phyloP scores from a whole-genome alignment of 352 stramenopile genomes.

The Phytophthora uliginosa region DNA sequence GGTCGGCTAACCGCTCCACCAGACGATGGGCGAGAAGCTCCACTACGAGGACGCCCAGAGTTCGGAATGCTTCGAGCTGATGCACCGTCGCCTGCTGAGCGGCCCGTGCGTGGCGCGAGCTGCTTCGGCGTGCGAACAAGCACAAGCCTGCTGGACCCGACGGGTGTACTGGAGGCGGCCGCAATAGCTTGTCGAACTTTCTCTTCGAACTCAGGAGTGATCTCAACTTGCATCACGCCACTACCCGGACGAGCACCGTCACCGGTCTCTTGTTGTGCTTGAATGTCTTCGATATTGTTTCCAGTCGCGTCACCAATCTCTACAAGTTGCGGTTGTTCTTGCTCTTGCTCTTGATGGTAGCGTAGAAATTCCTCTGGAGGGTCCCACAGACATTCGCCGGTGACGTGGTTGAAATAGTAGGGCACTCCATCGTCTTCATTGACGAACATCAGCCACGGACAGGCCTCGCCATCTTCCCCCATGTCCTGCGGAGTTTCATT shows the following conservation, averaged over 20 bases:
- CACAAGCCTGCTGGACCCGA: constrained; percentile 54
- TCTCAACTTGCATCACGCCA: constrained; percentile 7
- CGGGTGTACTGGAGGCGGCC: constrained; percentile 48
- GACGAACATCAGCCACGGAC: constrained; percentile 75
- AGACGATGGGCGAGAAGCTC: constrained; percentile 28
- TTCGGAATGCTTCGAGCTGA: constrained; percentile 15
- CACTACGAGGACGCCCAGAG: constrained; percentile 16
- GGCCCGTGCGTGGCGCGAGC: constrained; percentile 14
- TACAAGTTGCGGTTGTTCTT: constrained; percentile 3
- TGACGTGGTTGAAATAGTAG: constrained; percentile 81
- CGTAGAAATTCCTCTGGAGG: constrained; percentile 60
- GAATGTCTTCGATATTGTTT: background rate
- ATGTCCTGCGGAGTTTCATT: background rate
- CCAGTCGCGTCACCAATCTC: background rate
- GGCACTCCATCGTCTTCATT: constrained; percentile 70
- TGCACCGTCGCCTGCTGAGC: background rate
- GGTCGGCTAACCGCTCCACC: constrained; percentile 12
- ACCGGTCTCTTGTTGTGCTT: constrained; percentile 1
- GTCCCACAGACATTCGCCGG: constrained; percentile 75
- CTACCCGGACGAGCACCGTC: background rate
- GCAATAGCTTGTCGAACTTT: constrained; percentile 64
- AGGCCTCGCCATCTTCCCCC: constrained; percentile 14
- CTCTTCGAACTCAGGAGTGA: constrained; percentile 65
- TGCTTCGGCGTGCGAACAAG: constrained; percentile 53
- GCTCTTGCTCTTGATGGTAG: constrained; percentile 44